Base-by-base conservation (phyloP, 306 rosid species). In the Dryas drummondii region DNA sequence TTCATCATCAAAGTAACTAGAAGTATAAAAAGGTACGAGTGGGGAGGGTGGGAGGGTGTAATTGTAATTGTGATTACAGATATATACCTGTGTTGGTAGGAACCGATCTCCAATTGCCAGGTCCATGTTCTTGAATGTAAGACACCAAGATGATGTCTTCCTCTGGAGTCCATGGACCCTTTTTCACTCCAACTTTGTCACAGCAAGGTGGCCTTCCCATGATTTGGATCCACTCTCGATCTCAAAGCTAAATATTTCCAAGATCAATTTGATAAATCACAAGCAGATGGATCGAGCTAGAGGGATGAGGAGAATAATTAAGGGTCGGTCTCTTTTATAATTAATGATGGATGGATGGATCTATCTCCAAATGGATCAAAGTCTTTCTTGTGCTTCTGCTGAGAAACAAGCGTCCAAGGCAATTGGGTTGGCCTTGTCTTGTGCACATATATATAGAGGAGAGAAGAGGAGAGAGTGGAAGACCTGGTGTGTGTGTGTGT, bases 121-220 rank as follows among this genome's bases (percentile, higher is more conserved):
- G 86, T 6, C 98, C 98, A 46, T 88, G 89, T 83, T 94, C 86
- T 79, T 91, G 98, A 84, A 94, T 88, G 79, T 94, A 94, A 82
- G 97, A 91, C 50, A 94, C 98, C 84, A 94, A 81, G 49, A 88
- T 74, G 85, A 94, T 94, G 75, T 94, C 98, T 66, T 94, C 98
- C 27, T 94, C 98, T 0, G 98, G 98, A 58, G 94, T 94, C 98
- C 98, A 94, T n/a, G 98, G 96, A 7, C 98, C 98, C 77, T 94
- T 94, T 85, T 94, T 94, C n/a, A 90, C 73, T 2, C 89, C 94
- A 66, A 78, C 62, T 82, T 92, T 91, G 51, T 91, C 96, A 82
- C 91, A 90, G 81, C 94, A 91, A 46, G 98, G 98, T 60, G 94
- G 88, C 26, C 97, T 91, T 68, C 97, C 98, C 98, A 94, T 94